Conservation (phyloP, 139 green algal genomes). For the Cymbomonas tetramitiformis region DNA sequence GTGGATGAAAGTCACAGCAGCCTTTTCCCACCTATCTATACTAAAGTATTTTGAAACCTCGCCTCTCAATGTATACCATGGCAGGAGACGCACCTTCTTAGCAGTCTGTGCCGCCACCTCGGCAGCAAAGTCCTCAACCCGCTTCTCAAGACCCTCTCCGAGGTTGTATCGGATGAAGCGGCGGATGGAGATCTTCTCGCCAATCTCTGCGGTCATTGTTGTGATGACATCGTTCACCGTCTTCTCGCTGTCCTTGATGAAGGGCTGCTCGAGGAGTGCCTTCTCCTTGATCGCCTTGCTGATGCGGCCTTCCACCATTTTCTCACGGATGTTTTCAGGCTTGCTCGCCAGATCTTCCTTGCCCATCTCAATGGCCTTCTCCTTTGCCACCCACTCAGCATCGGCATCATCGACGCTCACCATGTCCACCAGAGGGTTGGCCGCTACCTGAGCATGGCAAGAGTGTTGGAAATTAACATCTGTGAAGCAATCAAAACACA, state of each 20-base stretch:
- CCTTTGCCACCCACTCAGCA: slow-evolving; percentile 51
- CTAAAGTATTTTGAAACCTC: too few species aligned
- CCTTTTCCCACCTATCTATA: too few species aligned
- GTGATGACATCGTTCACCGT: slow-evolving; percentile 81
- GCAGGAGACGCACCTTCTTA: too few species aligned
- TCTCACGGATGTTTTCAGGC: slow-evolving; percentile 77
- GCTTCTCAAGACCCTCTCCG: slow-evolving; percentile 78
- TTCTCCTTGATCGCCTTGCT: slow-evolving; percentile 72
- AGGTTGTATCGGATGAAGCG: slow-evolving; percentile 69
- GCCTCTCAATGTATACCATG: too few species aligned
- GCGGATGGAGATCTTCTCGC: slow-evolving; percentile 80
- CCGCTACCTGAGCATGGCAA: too few species aligned
- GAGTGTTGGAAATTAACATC: too few species aligned
- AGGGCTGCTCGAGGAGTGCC: slow-evolving; percentile 73
- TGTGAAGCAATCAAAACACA: too few species aligned
- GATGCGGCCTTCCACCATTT: slow-evolving; percentile 88
- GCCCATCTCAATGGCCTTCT: slow-evolving; percentile 83
- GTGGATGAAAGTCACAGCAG: too few species aligned
- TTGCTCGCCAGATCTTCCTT: slow-evolving; percentile 90
- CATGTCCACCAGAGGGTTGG: slow-evolving; percentile 25
- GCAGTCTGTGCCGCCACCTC: slow-evolving; percentile 53
- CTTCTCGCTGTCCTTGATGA: slow-evolving; percentile 79
- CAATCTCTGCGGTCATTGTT: slow-evolving; percentile 60
- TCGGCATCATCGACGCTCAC: slow-evolving; percentile 61
- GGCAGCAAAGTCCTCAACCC: slow-evolving; percentile 58